A percentile compares a stretch with the other conserved stretches of the same genome.
Conservation (phyloP, 306 rosid genomes). For the Lupinus albus region DNA sequence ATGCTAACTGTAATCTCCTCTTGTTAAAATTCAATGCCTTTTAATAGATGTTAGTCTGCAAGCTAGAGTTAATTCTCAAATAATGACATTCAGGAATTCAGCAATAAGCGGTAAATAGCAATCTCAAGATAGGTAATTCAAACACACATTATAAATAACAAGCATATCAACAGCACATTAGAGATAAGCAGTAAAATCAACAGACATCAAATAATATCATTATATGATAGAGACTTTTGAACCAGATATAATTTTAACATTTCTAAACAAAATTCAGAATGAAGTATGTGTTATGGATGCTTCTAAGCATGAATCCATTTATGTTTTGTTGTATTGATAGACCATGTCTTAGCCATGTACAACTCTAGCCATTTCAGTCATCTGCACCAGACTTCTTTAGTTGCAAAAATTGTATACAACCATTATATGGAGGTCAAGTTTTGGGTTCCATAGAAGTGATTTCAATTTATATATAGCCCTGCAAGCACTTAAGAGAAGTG, state of each 20-base stretch:
- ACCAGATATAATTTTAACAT: background rate
- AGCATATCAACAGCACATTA: background rate
- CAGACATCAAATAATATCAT: background rate
- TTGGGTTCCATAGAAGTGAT: conserved; percentile 50
- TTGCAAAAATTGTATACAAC: conserved; percentile 42
- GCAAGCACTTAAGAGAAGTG: conserved; percentile 53
- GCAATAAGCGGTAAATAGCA: conserved; percentile 7
- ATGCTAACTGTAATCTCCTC: background rate
- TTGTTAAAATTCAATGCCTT: background rate
- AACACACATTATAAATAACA: background rate
- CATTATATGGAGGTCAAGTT: conserved; percentile 45
- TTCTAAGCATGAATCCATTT: conserved; percentile 24
- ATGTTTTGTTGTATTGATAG: conserved; percentile 31
- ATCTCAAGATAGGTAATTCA: background rate
- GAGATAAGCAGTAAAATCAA: conserved; percentile 10
- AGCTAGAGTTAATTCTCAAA: conserved; percentile 3
- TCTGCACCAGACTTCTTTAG: conserved; percentile 47
- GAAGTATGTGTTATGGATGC: conserved; percentile 19
- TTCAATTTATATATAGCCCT: conserved; percentile 55
- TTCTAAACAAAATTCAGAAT: conserved; percentile 17
- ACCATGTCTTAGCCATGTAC: too few species aligned
- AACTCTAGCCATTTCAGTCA: conserved; percentile 43
- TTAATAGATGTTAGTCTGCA: background rate
- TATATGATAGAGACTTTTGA: background rate
- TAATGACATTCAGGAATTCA: too few species aligned